Conservation (phyloP, 176 grass and related monocot genomes). For the Aegilops tauschii region DNA sequence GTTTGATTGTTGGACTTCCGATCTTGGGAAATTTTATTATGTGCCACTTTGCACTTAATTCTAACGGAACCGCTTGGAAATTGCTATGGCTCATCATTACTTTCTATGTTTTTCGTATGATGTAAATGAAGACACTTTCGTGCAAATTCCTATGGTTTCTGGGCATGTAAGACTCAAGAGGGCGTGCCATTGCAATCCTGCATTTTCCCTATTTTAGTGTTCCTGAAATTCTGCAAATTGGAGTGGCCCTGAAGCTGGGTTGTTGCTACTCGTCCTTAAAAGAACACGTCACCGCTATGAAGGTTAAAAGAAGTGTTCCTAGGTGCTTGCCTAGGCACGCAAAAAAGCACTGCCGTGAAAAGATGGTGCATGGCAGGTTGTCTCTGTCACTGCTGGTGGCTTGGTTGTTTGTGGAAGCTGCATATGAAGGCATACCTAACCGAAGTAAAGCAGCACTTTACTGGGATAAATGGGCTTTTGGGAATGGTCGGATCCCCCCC, state of each 20-base stretch:
- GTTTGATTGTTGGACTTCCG: neutral
- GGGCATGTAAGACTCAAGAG: neutral
- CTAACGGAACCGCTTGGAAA: neutral
- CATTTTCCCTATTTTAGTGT: neutral
- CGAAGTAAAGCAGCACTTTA: neutral
- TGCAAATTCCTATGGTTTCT: neutral
- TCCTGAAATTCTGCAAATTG: neutral
- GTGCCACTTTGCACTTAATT: neutral
- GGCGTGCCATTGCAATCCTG: neutral
- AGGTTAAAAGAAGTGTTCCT: neutral
- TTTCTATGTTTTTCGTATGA: neutral
- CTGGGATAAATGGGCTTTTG: too few relatives aligned
- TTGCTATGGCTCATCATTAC: neutral
- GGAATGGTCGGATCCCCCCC: too few relatives aligned
- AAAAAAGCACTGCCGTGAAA: neutral
- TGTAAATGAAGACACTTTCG: neutral
- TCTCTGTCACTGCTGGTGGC: neutral
- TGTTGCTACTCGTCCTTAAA: conserved; percentile 2
- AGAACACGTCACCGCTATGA: neutral
- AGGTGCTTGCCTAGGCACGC: neutral
- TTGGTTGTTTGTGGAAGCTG: conserved; percentile 10
- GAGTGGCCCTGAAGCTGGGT: conserved; percentile 8
- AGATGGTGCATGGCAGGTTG: neutral
- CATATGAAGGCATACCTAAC: neutral
- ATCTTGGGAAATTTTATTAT: neutral